Conservation (phyloP, 2,329 filamentous ascomycete genomes). For the Penicillium sp. region DNA sequence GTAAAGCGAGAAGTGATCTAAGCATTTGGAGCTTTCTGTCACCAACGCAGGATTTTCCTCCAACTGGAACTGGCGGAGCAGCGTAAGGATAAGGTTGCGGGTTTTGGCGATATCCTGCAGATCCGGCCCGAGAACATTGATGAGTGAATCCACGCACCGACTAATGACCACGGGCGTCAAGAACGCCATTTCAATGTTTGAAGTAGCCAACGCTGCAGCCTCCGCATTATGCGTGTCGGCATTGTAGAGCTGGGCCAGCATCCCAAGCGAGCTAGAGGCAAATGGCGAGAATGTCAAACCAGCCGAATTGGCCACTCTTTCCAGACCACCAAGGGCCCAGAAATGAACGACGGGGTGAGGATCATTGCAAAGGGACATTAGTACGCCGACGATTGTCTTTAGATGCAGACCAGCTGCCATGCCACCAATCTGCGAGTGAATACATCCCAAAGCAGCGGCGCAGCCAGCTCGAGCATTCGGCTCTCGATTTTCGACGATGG, state of each 20-base stretch:
- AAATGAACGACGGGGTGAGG: constrained; percentile 93
- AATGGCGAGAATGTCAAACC: constrained; percentile 88
- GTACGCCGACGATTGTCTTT: constrained; percentile 92
- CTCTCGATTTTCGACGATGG: constrained; percentile 88
- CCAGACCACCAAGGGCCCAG: constrained; percentile 87
- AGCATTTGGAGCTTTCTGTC: constrained; percentile 71
- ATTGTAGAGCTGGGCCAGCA: constrained; percentile 89
- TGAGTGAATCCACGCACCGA: constrained; percentile 86
- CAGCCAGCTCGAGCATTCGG: constrained; percentile 90
- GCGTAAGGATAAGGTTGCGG: constrained; percentile 82
- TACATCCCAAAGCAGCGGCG: constrained; percentile 85
- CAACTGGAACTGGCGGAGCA: constrained; percentile 76
- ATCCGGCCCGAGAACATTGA: constrained; percentile 94
- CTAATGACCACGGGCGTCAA: constrained; percentile 78
- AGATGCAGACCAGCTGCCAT: constrained; percentile 96
- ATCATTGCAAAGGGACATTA: constrained; percentile 97
- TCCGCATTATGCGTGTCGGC: constrained; percentile 88
- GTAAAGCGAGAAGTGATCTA: constrained; percentile 89
- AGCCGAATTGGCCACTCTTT: constrained; percentile 82
- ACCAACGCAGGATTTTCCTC: constrained; percentile 68
- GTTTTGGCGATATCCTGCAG: constrained; percentile 87
- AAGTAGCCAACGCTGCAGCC: constrained; percentile 71
- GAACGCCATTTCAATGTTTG: constrained; percentile 82
- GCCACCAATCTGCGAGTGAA: constrained; percentile 90
- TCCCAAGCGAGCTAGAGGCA: constrained; percentile 83